phyloP scores from a whole-genome alignment of 139 green algal species.

The Spirogloea muscicola region DNA sequence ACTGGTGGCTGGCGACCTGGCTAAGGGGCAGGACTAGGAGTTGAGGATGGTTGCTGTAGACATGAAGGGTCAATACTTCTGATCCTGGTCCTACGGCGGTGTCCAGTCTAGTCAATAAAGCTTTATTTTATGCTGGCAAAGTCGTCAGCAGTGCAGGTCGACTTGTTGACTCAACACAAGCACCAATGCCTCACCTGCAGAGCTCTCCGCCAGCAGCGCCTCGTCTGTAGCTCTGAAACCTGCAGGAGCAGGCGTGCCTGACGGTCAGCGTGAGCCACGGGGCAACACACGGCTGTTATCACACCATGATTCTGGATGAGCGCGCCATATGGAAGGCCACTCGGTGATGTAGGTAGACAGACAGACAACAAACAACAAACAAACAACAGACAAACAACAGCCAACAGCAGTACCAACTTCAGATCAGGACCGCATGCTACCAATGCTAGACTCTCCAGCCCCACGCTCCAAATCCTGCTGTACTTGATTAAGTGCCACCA shows the following conservation, averaged over 20 bases:
- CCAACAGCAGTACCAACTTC: neutral
- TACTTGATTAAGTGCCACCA: too few relatives aligned
- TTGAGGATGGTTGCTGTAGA: neutral
- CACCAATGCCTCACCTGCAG: constrained; percentile 1
- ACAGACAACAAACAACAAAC: neutral
- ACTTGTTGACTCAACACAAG: neutral
- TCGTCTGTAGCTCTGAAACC: constrained; percentile 54
- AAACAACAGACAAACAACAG: neutral
- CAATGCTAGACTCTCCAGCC: too few relatives aligned
- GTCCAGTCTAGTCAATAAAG: too few relatives aligned
- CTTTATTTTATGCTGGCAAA: too few relatives aligned
- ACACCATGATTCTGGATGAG: neutral
- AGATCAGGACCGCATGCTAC: neutral
- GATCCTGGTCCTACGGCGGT: too few relatives aligned
- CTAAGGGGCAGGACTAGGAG: neutral
- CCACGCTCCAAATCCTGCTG: too few relatives aligned
- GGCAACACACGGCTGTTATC: constrained; percentile 1
- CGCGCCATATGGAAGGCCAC: too few relatives aligned
- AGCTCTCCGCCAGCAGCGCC: constrained; percentile 46
- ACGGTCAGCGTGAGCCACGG: too few relatives aligned
- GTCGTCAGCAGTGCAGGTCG: neutral
- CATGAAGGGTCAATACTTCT: too few relatives aligned
- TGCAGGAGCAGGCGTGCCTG: constrained; percentile 6
- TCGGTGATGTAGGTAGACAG: too few relatives aligned
- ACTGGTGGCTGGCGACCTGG: too few relatives aligned